Base-by-base conservation (phyloP, 768 basidiomycete species). In the Suillus plorans region DNA sequence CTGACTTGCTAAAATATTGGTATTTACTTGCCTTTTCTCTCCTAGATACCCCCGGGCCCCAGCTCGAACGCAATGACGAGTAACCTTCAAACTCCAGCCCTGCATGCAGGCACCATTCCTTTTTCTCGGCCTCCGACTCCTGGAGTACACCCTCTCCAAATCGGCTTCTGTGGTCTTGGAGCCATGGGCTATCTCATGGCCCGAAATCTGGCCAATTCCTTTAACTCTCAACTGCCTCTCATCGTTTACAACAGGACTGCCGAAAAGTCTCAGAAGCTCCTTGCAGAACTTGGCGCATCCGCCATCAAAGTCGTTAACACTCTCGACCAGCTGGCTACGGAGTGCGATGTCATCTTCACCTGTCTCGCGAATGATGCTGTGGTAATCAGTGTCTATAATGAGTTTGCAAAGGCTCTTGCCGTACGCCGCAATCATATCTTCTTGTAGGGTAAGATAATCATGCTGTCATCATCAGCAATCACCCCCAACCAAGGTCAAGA, bases 121-220 rank as follows among this genome's bases (percentile, higher is more conserved):
- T 90, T 85, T 78, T 89, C 88, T 16, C 82, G 87, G 20, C 88
- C 89, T 3, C 67, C 78, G 3, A 86, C 87, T 0, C 88, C 88
- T 0, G 75, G 75, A 6, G 68, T 63, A 7, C 73, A 74, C 63
- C 71, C 75, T 10, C 71, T 74, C 49, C 80, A 77, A 66, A 72
- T 88, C 68, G 87, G 86, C 63, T 74, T 70, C 70, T 72, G 71
- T 68, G 82, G 80, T 4, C 76, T 89, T 18, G 89, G 89, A 25
- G 83, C 85, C 25, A 91, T 94, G 86, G 92, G 91, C 12, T 85
- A 81, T 70, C 74, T 80, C 22, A 95, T 95, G 90, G 90, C 90
- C 7, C 81, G 83, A 44, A 97, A 96, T 75, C 81, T 97, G 41
- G 91, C 91, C 41, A 85, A 77, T 50, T 79, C 83, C 67, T 81